Percentiles rank a stretch among this genome's conserved stretches.
phyloP scores from a whole-genome alignment of 495 filamentous ascomycete species.

The Penicillium flavigenum region DNA sequence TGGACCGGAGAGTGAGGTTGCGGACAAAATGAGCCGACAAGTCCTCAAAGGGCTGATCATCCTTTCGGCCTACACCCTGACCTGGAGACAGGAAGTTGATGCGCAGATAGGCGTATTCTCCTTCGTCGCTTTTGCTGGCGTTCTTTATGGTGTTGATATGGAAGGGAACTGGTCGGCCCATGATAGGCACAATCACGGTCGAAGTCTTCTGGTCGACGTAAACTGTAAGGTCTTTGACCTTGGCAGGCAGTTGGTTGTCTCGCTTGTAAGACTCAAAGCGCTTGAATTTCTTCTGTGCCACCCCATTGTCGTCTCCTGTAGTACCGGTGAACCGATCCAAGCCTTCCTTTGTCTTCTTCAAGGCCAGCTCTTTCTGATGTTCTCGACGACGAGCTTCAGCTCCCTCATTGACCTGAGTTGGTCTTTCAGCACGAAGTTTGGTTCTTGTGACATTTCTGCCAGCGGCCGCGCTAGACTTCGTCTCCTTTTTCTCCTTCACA shows the following conservation, averaged over 20 bases:
- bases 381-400: constrained; percentile 83
- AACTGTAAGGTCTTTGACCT: constrained; percentile 79
- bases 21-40: constrained; percentile 91
- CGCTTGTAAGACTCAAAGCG: constrained; percentile 98
- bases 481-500: constrained; percentile 73
- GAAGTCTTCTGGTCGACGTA: constrained; percentile 86
- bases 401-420: constrained; percentile 81
- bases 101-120: constrained; percentile 86
- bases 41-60: constrained; percentile 98
- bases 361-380: constrained; percentile 87
- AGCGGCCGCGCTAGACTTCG: constrained; percentile 77
- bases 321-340: constrained; percentile 76
- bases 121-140: constrained; percentile 90
- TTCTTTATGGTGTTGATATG: constrained; percentile 99
- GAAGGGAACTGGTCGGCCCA: constrained; percentile 96
- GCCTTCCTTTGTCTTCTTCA: constrained; percentile 86
- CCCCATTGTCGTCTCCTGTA: constrained; percentile 82
- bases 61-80: constrained; percentile 95
- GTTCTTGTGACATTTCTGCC: constrained; percentile 92
- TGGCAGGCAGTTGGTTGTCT: constrained; percentile 86
- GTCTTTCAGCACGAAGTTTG: constrained; percentile 86
- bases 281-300: constrained; percentile 93
- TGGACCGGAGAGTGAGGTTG: constrained; percentile 90
- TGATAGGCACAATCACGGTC: constrained; percentile 90
- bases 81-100: constrained; percentile 98